Base-by-base conservation (phyloP, 1,139 yeast species). In the Suhomyces guaymorum region DNA sequence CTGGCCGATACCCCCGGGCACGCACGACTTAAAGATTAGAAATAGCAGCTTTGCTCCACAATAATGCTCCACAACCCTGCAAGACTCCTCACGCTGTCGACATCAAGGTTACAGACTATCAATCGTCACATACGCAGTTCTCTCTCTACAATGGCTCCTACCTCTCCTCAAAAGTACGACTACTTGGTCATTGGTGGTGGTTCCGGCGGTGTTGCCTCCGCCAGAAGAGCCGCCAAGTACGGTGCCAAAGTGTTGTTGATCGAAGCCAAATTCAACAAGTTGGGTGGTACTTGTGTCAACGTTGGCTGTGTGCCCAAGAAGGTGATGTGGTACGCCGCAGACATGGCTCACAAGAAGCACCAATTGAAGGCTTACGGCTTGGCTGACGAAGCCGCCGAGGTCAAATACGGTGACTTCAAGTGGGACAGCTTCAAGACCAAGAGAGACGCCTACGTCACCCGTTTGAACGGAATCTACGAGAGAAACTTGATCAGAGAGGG, bases 281-380 rank as follows among this genome's bases (percentile, higher is more conserved):
- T 94, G 62, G 98, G 98, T 38, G 99, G 99, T 26, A 94, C 99
- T 30, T 92, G 99, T 75, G 99, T 94, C 47, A 94, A 94, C 59
- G 98, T 90, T 28, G 99, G 99, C 12, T 92, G 99, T 73, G 98
- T 92, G 24, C 99, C 99, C 30, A 92, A 92, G 73, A 92, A 92
- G 61, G 89, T 94, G 33, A 90, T 92, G 97, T 92, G 98, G 98
- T 81, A 89, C 49, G 96, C 97, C 14, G 82, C 92, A 21, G 96
- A 89, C 51, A 66, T 86, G 60, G 97, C 97, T 15, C 77, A 78
- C 45, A 80, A 79, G 54, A 69, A 83, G 47, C 67, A 71, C 35
- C 84, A 87, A 37, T 92, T 95, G 44, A 69, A 75, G 46, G 87
- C 84, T 43, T 92, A 92, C 57, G 96, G 96, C 1, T 82, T 92